Evolutionary conservation across 768 basidiomycete species (phyloP).

Genomic region (Jaapia argillacea): DNA sequence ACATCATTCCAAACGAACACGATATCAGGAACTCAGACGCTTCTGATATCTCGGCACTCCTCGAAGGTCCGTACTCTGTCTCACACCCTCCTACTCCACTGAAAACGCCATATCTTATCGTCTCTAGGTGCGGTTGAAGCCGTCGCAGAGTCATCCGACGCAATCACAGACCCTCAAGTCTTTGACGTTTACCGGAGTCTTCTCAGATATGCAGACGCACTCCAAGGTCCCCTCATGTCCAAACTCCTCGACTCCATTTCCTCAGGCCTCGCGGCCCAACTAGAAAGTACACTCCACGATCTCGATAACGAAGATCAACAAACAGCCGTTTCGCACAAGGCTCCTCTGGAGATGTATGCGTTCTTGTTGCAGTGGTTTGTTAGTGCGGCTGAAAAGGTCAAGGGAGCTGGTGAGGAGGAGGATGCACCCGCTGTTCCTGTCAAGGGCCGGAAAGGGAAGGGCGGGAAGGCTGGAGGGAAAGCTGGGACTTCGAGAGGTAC

Average conservation of each 20-base stretch:
- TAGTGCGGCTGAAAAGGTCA: conserved; percentile 67
- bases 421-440: conserved; percentile 30
- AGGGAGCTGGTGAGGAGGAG: conserved; percentile 37
- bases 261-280: conserved; percentile 63
- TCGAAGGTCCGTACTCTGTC: conserved; percentile 40
- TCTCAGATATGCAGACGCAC: conserved; percentile 60
- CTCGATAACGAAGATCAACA: conserved; percentile 61
- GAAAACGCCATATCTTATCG: conserved; percentile 3
- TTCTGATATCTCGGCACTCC: conserved; percentile 27
- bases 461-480: conserved; percentile 39
- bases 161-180: conserved; percentile 52
- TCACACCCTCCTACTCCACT: not conserved
- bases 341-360: conserved; percentile 81
- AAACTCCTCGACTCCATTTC: conserved; percentile 83
- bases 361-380: conserved; percentile 94
- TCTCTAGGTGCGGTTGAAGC: conserved; percentile 64
- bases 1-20: conserved; percentile 60
- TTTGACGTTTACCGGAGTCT: conserved; percentile 81
- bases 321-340: conserved; percentile 50
- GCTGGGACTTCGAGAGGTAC: conserved; percentile 31
- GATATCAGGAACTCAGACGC: conserved; percentile 50
- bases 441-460: conserved; percentile 47
- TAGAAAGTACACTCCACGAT: conserved; percentile 64
- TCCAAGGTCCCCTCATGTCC: conserved; percentile 59
- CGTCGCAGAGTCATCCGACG: conserved; percentile 70